Percentiles rank a stretch among this genome's conserved stretches.
Evolutionary conservation across 169 alveolate genomes (phyloP).

Genomic region (Cryptosporidium andersoni): DNA sequence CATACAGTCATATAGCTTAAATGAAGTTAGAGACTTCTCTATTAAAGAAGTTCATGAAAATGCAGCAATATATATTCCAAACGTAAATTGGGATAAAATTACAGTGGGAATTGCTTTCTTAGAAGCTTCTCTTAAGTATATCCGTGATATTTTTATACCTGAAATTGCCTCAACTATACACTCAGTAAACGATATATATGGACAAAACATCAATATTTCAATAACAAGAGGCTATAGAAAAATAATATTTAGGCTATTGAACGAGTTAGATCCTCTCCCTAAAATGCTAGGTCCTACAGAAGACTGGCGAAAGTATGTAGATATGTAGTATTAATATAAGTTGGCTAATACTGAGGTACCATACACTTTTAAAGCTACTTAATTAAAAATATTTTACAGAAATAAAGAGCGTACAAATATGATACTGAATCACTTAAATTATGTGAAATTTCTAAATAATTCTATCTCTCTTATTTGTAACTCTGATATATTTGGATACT

Average conservation of each 20-base stretch:
- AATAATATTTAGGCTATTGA: constrained; percentile 7
- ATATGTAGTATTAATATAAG: too few species aligned
- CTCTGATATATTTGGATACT: too few species aligned
- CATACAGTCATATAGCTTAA: constrained; percentile 11
- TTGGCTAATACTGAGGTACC: too few species aligned
- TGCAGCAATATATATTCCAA: background rate
- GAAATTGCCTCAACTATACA: background rate
- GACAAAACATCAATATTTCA: constrained; percentile 12
- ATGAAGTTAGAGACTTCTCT: constrained; percentile 31
- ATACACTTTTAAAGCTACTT: too few species aligned
- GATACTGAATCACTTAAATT: too few species aligned
- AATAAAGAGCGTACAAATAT: too few species aligned
- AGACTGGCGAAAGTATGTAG: constrained; percentile 13
- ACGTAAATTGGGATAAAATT: constrained; percentile 16
- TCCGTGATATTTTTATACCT: constrained; percentile 2
- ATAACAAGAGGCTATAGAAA: constrained; percentile 1
- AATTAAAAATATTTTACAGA: too few species aligned
- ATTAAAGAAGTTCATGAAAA: constrained; percentile 12
- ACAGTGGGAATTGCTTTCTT: constrained; percentile 36
- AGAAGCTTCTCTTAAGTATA: constrained; percentile 8
- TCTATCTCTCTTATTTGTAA: too few species aligned
- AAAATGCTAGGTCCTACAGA: constrained; percentile 51
- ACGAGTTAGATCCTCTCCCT: constrained; percentile 10
- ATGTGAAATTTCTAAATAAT: too few species aligned
- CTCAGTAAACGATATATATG: background rate